Conservation (phyloP, 495 filamentous ascomycete species). For the Massariosphaeria phaeospora region DNA sequence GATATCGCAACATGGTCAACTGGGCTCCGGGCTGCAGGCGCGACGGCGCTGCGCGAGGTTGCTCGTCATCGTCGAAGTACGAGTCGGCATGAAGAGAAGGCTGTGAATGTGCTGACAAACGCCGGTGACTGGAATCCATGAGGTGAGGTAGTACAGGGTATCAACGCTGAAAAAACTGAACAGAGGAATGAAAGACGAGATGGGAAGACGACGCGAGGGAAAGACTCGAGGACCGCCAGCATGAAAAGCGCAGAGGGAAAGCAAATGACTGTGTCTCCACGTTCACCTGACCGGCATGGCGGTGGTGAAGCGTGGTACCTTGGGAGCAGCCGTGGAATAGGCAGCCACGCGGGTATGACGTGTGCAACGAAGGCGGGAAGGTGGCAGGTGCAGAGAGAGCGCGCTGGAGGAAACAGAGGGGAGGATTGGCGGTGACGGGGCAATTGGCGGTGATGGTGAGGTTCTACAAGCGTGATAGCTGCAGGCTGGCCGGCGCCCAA, state of each 20-base stretch:
- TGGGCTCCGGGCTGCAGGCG: conserved; percentile 31
- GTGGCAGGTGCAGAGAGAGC: conserved; percentile 5
- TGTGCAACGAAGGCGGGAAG: conserved; percentile 16
- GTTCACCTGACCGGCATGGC: conserved; percentile 23
- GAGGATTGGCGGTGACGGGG: conserved; percentile 13
- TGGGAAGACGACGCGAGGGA: not conserved
- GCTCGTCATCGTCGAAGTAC: conserved; percentile 16
- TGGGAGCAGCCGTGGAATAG: conserved; percentile 10
- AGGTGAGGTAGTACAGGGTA: conserved; percentile 32
- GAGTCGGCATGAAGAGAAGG: conserved; percentile 7
- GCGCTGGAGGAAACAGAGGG: conserved; percentile 4
- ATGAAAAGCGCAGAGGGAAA: conserved; percentile 2
- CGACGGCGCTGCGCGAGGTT: conserved; percentile 22
- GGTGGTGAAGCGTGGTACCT: conserved; percentile 5
- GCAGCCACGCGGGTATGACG: conserved; percentile 23
- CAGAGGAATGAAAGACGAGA: conserved; percentile 2
- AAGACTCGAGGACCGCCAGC: not conserved
- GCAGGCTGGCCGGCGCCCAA: conserved; percentile 15
- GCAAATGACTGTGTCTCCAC: not conserved
- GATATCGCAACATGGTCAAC: conserved; percentile 37
- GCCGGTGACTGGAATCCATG: conserved; percentile 26
- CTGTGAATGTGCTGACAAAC: conserved; percentile 20
- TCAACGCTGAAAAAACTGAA: conserved; percentile 21
- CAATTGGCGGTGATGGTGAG: conserved; percentile 20
- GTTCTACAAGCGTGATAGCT: conserved; percentile 33